phyloP scores from a whole-genome alignment of 1,284 basidiomycete genomes.

The Ceratobasidium sp. region DNA sequence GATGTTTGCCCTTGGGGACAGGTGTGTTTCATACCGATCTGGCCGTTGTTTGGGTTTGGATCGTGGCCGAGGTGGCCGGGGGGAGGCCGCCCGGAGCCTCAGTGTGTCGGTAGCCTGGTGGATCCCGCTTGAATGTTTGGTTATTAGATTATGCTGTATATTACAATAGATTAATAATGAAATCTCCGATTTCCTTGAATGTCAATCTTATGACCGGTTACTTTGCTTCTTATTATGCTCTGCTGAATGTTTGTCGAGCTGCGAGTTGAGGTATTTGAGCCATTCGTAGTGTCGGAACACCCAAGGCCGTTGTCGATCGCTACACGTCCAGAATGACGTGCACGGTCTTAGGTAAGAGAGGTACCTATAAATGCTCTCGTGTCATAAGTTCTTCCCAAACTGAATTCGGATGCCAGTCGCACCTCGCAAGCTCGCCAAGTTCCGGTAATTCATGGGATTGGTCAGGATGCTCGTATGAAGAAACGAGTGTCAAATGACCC shows the following conservation, averaged over 20 bases:
- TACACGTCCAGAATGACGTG: background rate
- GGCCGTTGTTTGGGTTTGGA: constrained; percentile 30
- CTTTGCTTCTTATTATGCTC: background rate
- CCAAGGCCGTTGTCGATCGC: background rate
- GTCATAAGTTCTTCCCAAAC: background rate
- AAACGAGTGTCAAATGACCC: background rate
- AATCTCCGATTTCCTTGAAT: too few relatives aligned
- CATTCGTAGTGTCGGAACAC: background rate
- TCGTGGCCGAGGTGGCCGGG: background rate
- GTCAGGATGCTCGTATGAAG: background rate
- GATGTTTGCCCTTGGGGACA: constrained; percentile 29
- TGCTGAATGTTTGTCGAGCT: background rate
- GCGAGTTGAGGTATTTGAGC: background rate
- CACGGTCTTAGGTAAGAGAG: background rate
- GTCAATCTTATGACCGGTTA: background rate
- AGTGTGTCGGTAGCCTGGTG: background rate
- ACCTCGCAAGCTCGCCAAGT: background rate
- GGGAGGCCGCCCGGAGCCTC: background rate
- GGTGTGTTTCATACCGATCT: constrained; percentile 27
- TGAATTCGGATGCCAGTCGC: background rate
- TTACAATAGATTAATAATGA: background rate
- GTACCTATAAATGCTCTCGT: background rate
- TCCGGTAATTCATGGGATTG: background rate
- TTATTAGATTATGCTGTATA: background rate
- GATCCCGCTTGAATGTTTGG: background rate